Evolutionary conservation across 2,329 filamentous ascomycete genomes (phyloP).

Genomic region (Neonectria coccinea): DNA sequence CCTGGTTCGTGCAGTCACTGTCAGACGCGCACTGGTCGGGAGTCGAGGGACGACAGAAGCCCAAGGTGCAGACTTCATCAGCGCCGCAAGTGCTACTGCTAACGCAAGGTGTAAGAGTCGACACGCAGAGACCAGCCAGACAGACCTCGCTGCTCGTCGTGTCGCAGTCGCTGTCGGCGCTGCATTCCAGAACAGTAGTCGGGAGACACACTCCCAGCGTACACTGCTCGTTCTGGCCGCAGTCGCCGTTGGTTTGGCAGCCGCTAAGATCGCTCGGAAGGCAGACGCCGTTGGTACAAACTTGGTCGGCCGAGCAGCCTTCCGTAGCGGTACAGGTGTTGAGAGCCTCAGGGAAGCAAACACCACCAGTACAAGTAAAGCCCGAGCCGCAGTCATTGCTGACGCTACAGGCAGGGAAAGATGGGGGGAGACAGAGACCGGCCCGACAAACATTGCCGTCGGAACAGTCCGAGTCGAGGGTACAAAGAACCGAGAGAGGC

Average conservation of each 20-base stretch:
- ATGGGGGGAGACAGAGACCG: conserved; percentile 10
- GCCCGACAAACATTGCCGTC: conserved; percentile 14
- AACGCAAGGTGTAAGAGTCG: conserved; percentile 9
- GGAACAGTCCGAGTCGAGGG: conserved; percentile 10
- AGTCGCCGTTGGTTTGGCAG: conserved; percentile 11
- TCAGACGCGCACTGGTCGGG: not conserved
- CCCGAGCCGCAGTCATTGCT: conserved; percentile 4
- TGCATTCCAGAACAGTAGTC: conserved; percentile 2
- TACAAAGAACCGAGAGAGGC: conserved; percentile 15
- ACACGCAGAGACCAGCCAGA: conserved; percentile 20
- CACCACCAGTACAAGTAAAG: not conserved
- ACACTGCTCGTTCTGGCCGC: conserved; percentile 10
- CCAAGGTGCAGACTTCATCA: conserved; percentile 12
- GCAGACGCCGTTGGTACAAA: conserved; percentile 15
- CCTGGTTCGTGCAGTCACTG: conserved; percentile 9
- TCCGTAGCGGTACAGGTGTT: conserved; percentile 6
- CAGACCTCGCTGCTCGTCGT: conserved; percentile 14
- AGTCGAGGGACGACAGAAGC: conserved; percentile 4
- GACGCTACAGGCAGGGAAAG: not conserved
- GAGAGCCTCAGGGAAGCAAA: conserved; percentile 19
- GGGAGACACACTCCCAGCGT: conserved; percentile 11
- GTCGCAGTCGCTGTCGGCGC: conserved; percentile 3
- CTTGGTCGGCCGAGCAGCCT: not conserved
- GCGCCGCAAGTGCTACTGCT: conserved; percentile 3
- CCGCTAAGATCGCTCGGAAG: conserved; percentile 7